These are phyloP conservation scores for Delonix regia DNA, from an alignment of 306 rosid genomes.

Conservation along the genomic window DNA sequence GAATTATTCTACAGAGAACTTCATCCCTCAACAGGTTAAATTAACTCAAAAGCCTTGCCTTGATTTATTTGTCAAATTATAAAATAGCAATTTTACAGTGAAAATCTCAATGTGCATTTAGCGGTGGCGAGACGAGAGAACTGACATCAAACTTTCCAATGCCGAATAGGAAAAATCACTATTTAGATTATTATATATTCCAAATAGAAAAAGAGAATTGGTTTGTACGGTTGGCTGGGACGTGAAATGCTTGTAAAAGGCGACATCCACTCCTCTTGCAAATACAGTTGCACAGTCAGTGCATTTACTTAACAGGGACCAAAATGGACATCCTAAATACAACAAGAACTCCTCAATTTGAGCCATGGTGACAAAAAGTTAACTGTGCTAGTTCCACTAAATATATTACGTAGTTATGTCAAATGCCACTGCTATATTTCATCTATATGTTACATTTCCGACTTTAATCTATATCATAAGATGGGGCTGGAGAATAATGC, in stretches of 20 bases:
- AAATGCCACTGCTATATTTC: background rate
- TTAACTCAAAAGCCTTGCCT: too few relatives aligned
- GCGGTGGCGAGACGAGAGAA: too few relatives aligned
- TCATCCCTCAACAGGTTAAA: too few relatives aligned
- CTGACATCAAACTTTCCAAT: background rate
- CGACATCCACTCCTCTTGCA: background rate
- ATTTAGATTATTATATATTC: background rate
- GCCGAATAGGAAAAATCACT: background rate
- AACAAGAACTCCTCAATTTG: background rate
- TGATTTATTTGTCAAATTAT: background rate
- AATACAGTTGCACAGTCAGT: background rate
- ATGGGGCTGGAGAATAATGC: constrained; percentile 40
- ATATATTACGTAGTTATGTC: background rate
- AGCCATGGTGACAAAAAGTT: background rate
- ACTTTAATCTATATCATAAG: background rate
- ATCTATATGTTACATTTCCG: background rate
- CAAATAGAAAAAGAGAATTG: background rate
- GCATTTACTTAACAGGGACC: background rate
- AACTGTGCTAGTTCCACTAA: background rate
- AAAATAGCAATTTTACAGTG: background rate
- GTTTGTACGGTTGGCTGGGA: background rate
- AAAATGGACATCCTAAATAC: background rate
- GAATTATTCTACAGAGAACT: too few relatives aligned
- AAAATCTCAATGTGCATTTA: background rate
- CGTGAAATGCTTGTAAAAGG: background rate